Evolutionary conservation across 306 rosid genomes (phyloP).

Genomic region (Prunus padus): DNA sequence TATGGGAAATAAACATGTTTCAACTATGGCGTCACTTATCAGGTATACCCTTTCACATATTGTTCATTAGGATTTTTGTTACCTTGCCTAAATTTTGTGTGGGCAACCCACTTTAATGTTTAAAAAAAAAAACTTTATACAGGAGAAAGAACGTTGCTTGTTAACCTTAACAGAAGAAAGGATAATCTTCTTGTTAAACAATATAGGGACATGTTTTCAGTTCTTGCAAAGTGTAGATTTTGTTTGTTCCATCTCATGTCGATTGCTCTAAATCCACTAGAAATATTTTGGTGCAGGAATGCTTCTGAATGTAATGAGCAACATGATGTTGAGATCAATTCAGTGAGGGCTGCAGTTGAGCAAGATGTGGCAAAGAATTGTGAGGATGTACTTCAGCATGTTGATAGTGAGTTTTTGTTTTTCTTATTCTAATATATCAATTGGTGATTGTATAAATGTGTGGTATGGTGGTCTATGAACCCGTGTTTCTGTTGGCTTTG

Average conservation of each 20-base stretch:
- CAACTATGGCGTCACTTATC: slow-evolving; percentile 50
- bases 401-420: slow-evolving; percentile 53
- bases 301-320: slow-evolving; percentile 59
- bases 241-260: not conserved
- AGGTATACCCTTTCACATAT: slow-evolving; percentile 40
- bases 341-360: slow-evolving; percentile 58
- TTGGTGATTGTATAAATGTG: not conserved
- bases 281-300: slow-evolving; percentile 40
- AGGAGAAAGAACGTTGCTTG: not conserved
- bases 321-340: slow-evolving; percentile 64
- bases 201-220: not conserved
- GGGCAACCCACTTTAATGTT: not conserved
- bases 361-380: slow-evolving; percentile 61
- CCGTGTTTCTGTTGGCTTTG: too few relatives aligned
- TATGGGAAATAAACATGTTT: slow-evolving; percentile 56
- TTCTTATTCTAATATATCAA: not conserved
- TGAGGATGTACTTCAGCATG: slow-evolving; percentile 48
- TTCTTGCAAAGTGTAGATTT: not conserved
- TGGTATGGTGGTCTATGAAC: too few relatives aligned
- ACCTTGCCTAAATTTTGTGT: not conserved
- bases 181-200: too few relatives aligned
- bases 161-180: not conserved
- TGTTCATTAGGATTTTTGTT: not conserved
- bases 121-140: not conserved
- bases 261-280: slow-evolving; percentile 8